Percentiles rank a stretch among this genome's conserved stretches.
Conservation (phyloP, 108 stramenopile genomes). For the Seminavis robusta region DNA sequence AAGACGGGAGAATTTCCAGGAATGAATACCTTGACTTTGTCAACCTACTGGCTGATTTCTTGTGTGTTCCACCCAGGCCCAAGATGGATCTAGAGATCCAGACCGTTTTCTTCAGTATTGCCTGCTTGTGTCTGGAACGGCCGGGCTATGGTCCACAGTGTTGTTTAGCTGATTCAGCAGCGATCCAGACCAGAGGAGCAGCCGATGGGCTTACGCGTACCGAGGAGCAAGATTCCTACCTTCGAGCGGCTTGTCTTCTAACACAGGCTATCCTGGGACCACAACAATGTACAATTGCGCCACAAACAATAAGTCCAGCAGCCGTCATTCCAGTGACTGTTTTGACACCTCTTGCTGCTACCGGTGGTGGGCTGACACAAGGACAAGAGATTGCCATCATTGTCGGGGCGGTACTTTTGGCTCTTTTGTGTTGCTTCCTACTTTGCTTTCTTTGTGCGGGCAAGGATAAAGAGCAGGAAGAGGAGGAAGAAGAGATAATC, state of each 20-base stretch:
- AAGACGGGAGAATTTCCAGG: conserved; percentile 1
- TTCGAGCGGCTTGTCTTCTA: conserved; percentile 2
- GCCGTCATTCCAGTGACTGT: neutral
- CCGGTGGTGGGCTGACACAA: conserved; percentile 3
- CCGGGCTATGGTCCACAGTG: neutral
- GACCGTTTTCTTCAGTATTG: conserved; percentile 2
- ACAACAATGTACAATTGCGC: too few species aligned
- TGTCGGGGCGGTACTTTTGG: neutral
- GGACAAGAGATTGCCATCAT: too few species aligned
- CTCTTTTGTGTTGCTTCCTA: conserved; percentile 1
- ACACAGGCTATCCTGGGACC: conserved; percentile 8
- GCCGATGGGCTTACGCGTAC: neutral
- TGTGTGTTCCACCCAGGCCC: neutral
- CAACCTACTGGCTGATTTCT: neutral
- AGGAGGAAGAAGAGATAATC: conserved; percentile 10
- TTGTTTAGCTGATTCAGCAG: conserved; percentile 6
- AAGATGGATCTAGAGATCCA: neutral
- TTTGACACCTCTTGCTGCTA: neutral
- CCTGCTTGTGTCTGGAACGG: conserved; percentile 6
- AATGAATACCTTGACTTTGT: conserved; percentile 10
- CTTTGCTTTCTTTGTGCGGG: conserved; percentile 6
- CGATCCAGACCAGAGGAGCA: conserved; percentile 3
- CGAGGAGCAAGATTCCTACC: neutral
- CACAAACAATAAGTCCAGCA: too few species aligned
- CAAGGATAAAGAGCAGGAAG: neutral